Percentiles rank a stretch among this genome's conserved stretches.
phyloP scores from a whole-genome alignment of 306 rosid species.

The Hippophae gyantsensis region DNA sequence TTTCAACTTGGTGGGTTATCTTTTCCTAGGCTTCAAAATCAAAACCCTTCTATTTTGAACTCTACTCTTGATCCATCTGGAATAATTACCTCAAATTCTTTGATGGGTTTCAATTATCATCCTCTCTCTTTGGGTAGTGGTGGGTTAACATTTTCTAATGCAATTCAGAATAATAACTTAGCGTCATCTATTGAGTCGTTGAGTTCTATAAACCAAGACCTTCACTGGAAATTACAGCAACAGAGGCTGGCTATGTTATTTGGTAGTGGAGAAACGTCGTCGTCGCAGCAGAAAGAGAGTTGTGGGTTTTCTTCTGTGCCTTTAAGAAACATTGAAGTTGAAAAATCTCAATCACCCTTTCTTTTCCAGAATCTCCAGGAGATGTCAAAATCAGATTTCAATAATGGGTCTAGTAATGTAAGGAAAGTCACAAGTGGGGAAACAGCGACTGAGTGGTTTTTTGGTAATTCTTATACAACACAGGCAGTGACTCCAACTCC shows the following conservation, averaged over 20 bases:
- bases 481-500: slow-evolving; percentile 41
- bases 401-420: slow-evolving; percentile 9
- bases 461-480: slow-evolving; percentile 48
- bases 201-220: slow-evolving; percentile 87
- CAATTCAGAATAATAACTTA: slow-evolving; percentile 30
- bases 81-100: slow-evolving; percentile 24
- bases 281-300: slow-evolving; percentile 8
- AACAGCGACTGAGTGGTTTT: slow-evolving; percentile 70
- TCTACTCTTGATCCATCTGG: slow-evolving; percentile 27
- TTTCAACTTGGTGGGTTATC: slow-evolving; percentile 51
- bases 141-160: slow-evolving; percentile 2
- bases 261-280: slow-evolving; percentile 22
- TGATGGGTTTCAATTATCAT: slow-evolving; percentile 29
- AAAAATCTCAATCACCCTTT: slow-evolving; percentile 17
- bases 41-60: slow-evolving; percentile 19
- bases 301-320: not conserved
- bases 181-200: slow-evolving; percentile 82
- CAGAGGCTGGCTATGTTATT: slow-evolving; percentile 64
- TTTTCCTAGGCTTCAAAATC: slow-evolving; percentile 32
- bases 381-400: slow-evolving; percentile 18
- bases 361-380: slow-evolving; percentile 30
- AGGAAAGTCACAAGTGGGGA: slow-evolving; percentile 25
- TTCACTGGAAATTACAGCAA: slow-evolving; percentile 92
- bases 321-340: not conserved
- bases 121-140: slow-evolving; percentile 27